phyloP scores from a whole-genome alignment of 1,284 basidiomycete genomes.

The Ceratobasidium sp. region DNA sequence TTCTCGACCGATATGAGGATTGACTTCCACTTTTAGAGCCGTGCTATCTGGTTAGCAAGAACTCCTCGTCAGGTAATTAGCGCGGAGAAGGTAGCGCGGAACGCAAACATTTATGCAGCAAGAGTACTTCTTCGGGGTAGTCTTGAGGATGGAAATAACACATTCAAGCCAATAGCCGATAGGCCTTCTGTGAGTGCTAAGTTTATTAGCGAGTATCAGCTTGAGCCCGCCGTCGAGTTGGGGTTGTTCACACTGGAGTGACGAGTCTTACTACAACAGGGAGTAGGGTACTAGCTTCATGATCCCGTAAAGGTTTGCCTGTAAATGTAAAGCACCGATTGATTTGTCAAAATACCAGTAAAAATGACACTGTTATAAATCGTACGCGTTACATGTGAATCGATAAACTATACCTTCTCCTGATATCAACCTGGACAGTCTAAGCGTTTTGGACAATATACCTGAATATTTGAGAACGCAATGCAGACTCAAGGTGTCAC shows the following conservation, averaged over 20 bases:
- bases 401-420: too few relatives aligned
- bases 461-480: background rate
- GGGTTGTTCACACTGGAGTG: constrained; percentile 6
- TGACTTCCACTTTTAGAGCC: background rate
- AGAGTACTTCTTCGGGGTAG: background rate
- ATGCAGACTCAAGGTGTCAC: background rate
- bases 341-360: too few relatives aligned
- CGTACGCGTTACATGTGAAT: too few relatives aligned
- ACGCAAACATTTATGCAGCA: constrained; percentile 6
- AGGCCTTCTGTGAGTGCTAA: background rate
- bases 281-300: background rate
- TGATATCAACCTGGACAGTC: too few relatives aligned
- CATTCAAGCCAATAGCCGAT: background rate
- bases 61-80: background rate
- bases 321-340: background rate
- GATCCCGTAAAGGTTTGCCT: background rate
- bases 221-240: constrained; percentile 22
- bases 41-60: background rate
- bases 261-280: too few relatives aligned
- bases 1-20: too few relatives aligned
- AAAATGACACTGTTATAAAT: too few relatives aligned
- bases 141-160: background rate
- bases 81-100: background rate
- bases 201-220: background rate
- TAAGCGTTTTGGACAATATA: too few relatives aligned